A percentile compares a stretch with the other conserved stretches of the same genome.
Evolutionary conservation across 495 filamentous ascomycete species (phyloP).

Genomic region (Annulohypoxylon moriforme): DNA sequence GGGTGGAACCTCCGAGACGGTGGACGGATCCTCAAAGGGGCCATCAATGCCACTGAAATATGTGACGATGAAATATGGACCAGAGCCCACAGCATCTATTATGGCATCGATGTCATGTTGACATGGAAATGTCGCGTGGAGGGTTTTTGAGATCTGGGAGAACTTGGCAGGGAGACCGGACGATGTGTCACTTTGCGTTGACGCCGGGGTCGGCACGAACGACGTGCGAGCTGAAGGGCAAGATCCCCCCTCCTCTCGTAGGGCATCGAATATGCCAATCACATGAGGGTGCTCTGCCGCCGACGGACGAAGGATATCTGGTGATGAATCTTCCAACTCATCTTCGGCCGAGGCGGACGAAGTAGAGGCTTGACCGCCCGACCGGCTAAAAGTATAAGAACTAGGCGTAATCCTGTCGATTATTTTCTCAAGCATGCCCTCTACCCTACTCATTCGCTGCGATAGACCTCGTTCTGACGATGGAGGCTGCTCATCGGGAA

Average conservation of each 20-base stretch:
- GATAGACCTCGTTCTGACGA: conserved; percentile 52
- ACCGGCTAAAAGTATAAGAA: conserved; percentile 44
- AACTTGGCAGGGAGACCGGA: conserved; percentile 30
- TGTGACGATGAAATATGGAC: conserved; percentile 47
- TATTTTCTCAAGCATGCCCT: conserved; percentile 58
- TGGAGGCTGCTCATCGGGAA: conserved; percentile 53
- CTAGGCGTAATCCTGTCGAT: conserved; percentile 55
- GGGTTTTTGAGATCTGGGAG: conserved; percentile 46
- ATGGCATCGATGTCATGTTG: conserved; percentile 54
- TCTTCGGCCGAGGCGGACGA: conserved; percentile 50
- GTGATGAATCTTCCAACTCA: conserved; percentile 41
- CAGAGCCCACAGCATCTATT: conserved; percentile 36
- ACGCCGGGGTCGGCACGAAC: conserved; percentile 44
- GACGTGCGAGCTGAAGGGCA: conserved; percentile 8
- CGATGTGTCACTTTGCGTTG: conserved; percentile 26
- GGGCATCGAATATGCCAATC: conserved; percentile 36
- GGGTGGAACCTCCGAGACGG: conserved; percentile 46
- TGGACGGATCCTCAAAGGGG: conserved; percentile 38
- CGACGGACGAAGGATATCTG: conserved; percentile 36
- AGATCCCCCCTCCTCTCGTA: conserved; percentile 41
- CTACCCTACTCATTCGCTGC: conserved; percentile 60
- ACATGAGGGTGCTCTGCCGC: conserved; percentile 27
- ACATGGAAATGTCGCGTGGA: conserved; percentile 54
- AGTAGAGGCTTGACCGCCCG: conserved; percentile 36
- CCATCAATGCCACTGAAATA: conserved; percentile 47